phyloP scores from a whole-genome alignment of 1,284 basidiomycete genomes.

The Cutaneotrichosporon cutaneum region DNA sequence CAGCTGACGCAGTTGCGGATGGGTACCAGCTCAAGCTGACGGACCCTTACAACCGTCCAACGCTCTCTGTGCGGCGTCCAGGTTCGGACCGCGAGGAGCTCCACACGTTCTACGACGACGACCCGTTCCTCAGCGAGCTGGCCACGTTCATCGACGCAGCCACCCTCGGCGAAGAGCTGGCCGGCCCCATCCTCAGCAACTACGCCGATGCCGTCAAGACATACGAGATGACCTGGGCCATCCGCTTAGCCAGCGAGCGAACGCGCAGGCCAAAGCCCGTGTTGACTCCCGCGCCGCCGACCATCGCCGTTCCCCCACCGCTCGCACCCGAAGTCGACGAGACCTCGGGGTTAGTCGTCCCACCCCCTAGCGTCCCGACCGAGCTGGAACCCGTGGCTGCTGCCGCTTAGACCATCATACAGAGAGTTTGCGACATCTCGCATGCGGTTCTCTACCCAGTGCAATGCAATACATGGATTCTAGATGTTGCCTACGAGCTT shows the following conservation, averaged over 20 bases:
- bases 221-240: constrained; percentile 61
- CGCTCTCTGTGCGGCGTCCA: constrained; percentile 49
- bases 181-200: constrained; percentile 45
- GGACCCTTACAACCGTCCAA: constrained; percentile 51
- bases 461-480: not conserved
- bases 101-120: constrained; percentile 43
- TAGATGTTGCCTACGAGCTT: constrained; percentile 7
- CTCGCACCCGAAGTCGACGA: not conserved
- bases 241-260: constrained; percentile 36
- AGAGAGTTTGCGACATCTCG: not conserved
- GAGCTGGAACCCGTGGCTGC: too few species aligned
- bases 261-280: constrained; percentile 4
- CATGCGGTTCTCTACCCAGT: not conserved
- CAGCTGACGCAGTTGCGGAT: constrained; percentile 26
- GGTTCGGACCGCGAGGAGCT: constrained; percentile 44
- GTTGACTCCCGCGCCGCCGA: not conserved
- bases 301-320: not conserved
- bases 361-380: too few species aligned
- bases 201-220: constrained; percentile 75
- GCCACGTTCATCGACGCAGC: constrained; percentile 51
- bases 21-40: constrained; percentile 48
- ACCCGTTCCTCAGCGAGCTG: constrained; percentile 53
- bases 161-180: constrained; percentile 28
- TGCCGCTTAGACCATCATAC: too few species aligned
- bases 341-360: too few species aligned